Conservation (phyloP, 2,329 filamentous ascomycete genomes). For the Epichloe uncinata region DNA sequence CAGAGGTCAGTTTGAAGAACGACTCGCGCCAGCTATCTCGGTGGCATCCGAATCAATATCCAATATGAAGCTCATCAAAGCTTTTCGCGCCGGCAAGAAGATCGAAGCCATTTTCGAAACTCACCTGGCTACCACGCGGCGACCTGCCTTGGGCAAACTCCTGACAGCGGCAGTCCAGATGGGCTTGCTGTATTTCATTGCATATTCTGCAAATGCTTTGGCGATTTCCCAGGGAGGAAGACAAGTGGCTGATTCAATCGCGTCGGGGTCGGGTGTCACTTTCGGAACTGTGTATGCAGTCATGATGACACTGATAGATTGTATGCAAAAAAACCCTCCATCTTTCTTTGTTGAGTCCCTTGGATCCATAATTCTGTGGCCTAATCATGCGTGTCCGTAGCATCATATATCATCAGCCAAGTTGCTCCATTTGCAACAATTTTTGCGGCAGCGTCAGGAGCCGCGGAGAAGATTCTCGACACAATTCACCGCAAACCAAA, state of each 20-base stretch:
- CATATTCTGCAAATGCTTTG: slow-evolving; percentile 49
- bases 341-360: no score
- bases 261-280: slow-evolving; percentile 23
- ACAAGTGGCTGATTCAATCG: slow-evolving; percentile 20
- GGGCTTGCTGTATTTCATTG: slow-evolving; percentile 53
- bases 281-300: slow-evolving; percentile 40
- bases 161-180: slow-evolving; percentile 40
- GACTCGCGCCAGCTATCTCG: slow-evolving; percentile 35
- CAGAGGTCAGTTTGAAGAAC: slow-evolving; percentile 27
- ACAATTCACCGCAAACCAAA: not conserved
- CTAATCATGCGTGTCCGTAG: no score
- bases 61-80: slow-evolving; percentile 25
- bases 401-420: slow-evolving; percentile 32
- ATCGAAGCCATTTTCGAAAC: slow-evolving; percentile 29
- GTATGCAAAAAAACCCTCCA: slow-evolving; percentile 9
- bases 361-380: no score
- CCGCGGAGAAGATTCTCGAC: not conserved
- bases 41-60: slow-evolving; percentile 42
- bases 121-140: slow-evolving; percentile 31
- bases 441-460: slow-evolving; percentile 32
- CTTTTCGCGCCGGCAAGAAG: slow-evolving; percentile 37
- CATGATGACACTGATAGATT: slow-evolving; percentile 40
- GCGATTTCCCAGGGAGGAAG: slow-evolving; percentile 53
- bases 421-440: slow-evolving; percentile 46
- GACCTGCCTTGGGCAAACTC: slow-evolving; percentile 42